Conservation (phyloP, 176 grass and related monocot genomes). For the Phragmites australis region DNA sequence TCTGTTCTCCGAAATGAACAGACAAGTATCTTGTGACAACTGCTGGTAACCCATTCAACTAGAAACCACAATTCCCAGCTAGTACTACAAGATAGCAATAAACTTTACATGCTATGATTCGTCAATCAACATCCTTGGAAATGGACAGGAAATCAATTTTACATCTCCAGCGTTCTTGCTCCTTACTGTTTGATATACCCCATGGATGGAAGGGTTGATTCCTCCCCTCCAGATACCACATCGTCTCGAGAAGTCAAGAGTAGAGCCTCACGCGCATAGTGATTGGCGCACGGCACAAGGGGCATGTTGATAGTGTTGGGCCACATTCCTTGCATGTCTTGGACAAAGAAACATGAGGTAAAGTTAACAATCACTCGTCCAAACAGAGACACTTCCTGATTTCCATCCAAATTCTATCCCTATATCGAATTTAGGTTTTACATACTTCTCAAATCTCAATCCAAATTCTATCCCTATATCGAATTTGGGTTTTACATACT, state of each 20-base stretch:
- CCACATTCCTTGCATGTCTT: constrained; percentile 97
- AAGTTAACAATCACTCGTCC: background rate
- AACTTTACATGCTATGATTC: background rate
- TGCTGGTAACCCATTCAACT: background rate
- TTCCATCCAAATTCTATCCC: background rate
- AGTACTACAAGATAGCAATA: background rate
- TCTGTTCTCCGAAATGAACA: background rate
- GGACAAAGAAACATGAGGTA: background rate
- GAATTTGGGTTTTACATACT: background rate
- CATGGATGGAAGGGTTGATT: background rate
- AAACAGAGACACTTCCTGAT: background rate
- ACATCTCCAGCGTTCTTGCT: constrained; percentile 10
- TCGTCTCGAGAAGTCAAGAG: constrained; percentile 35
- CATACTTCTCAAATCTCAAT: background rate
- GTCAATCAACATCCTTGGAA: background rate
- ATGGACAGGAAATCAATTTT: background rate
- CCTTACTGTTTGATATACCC: background rate
- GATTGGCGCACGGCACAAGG: constrained; percentile 64
- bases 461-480: background rate
- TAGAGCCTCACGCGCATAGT: constrained; percentile 70
- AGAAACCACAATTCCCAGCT: background rate
- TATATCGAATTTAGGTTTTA: background rate
- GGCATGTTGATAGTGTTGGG: constrained; percentile 65
- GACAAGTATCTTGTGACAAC: background rate
- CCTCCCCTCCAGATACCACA: background rate